Percentiles rank a stretch among this genome's conserved stretches.
These are phyloP conservation scores for Aspergillus ostianus DNA, from an alignment of 495 filamentous ascomycete species.

Conservation along the genomic window DNA sequence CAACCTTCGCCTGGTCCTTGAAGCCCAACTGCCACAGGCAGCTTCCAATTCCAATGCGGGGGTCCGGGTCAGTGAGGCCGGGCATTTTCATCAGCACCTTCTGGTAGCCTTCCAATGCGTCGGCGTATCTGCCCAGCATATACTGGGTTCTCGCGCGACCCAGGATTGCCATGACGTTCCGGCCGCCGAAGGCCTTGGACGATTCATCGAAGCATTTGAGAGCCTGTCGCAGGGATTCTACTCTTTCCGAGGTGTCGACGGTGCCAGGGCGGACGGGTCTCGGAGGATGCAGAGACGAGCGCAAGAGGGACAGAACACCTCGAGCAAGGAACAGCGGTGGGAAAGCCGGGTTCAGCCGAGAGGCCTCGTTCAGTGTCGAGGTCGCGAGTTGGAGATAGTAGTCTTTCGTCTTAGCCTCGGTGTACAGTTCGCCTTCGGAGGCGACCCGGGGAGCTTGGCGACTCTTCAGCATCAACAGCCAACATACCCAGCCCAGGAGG, in stretches of 20 bases:
- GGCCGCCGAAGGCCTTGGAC: constrained; percentile 72
- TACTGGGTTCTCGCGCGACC: constrained; percentile 83
- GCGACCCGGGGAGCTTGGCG: constrained; percentile 80
- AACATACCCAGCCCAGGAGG: constrained; percentile 80
- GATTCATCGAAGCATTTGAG: constrained; percentile 93
- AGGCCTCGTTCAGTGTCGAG: constrained; percentile 85
- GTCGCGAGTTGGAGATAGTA: constrained; percentile 89
- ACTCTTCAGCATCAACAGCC: constrained; percentile 90
- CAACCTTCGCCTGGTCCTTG: constrained; percentile 85
- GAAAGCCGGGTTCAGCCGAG: constrained; percentile 87
- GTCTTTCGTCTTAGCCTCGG: constrained; percentile 86
- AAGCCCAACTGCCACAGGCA: constrained; percentile 93
- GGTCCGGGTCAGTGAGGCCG: constrained; percentile 89
- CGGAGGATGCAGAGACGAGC: constrained; percentile 77
- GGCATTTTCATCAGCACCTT: constrained; percentile 80
- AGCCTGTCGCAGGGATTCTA: constrained; percentile 75
- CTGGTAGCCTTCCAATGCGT: constrained; percentile 82
- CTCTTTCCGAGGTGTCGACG: constrained; percentile 69
- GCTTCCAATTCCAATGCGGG: constrained; percentile 89
- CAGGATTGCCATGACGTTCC: constrained; percentile 86
- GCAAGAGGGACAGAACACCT: constrained; percentile 83
- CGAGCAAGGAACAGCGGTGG: constrained; percentile 87
- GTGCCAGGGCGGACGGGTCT: constrained; percentile 58
- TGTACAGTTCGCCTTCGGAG: constrained; percentile 57
- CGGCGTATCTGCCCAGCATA: constrained; percentile 75